These are phyloP conservation scores for Silene coronaria DNA, from an alignment of 179 eudicot species.

Conservation along the genomic window DNA sequence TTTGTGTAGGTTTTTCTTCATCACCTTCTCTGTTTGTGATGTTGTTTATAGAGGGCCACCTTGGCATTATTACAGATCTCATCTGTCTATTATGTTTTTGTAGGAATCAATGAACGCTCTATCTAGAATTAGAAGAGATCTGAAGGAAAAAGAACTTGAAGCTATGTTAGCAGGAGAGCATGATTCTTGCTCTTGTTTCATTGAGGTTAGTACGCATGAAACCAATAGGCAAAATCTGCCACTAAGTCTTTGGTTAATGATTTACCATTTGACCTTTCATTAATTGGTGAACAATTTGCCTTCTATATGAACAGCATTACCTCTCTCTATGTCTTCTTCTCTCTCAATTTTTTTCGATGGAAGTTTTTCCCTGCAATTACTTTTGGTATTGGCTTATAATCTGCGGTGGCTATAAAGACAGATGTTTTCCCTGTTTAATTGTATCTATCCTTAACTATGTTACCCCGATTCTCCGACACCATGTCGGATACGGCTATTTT, in stretches of 20 bases:
- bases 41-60: slow-evolving; percentile 2
- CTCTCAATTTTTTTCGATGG: too few species aligned
- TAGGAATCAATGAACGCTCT: slow-evolving; percentile 83
- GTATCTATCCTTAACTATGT: too few species aligned
- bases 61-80: slow-evolving; percentile 1
- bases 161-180: slow-evolving; percentile 88
- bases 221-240: background rate
- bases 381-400: too few species aligned
- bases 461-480: too few species aligned
- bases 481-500: too few species aligned
- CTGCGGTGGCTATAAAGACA: too few species aligned
- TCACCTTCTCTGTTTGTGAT: background rate
- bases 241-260: background rate
- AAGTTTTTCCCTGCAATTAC: too few species aligned
- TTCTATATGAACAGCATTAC: too few species aligned
- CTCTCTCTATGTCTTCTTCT: too few species aligned
- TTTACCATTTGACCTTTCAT: background rate
- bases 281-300: background rate
- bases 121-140: slow-evolving; percentile 55
- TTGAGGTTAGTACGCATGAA: slow-evolving; percentile 51
- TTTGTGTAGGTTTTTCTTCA: background rate
- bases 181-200: slow-evolving; percentile 87
- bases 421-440: too few species aligned
- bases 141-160: slow-evolving; percentile 85
- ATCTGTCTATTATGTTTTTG: slow-evolving; percentile 9